Evolutionary conservation across 2,329 filamentous ascomycete species (phyloP).

Genomic region (Aaosphaeria arxii): DNA sequence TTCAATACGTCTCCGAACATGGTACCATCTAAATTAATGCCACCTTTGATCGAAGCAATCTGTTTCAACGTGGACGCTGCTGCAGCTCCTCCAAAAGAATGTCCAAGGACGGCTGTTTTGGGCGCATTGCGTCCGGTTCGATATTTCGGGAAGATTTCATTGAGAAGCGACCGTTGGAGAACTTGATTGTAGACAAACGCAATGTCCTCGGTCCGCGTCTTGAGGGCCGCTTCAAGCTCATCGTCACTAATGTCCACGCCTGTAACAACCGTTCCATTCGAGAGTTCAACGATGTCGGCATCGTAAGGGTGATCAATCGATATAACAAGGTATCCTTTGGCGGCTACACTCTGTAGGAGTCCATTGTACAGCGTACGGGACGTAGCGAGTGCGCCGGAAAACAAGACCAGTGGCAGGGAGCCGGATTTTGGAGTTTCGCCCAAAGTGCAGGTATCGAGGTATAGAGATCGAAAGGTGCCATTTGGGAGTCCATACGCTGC

Average conservation of each 20-base stretch:
- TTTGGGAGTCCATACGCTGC: slow-evolving; percentile 23
- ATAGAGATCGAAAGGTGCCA: slow-evolving; percentile 16
- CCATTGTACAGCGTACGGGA: slow-evolving; percentile 44
- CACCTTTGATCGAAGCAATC: slow-evolving; percentile 19
- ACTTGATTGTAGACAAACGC: slow-evolving; percentile 19
- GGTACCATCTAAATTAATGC: slow-evolving; percentile 35
- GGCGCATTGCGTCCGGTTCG: not conserved
- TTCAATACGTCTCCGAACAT: slow-evolving; percentile 21
- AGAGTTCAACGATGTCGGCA: slow-evolving; percentile 48
- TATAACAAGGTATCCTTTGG: slow-evolving; percentile 47
- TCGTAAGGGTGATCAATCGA: slow-evolving; percentile 53
- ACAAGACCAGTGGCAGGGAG: slow-evolving; percentile 32
- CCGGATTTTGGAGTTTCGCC: not conserved
- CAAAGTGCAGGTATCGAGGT: slow-evolving; percentile 13
- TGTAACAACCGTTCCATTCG: slow-evolving; percentile 35
- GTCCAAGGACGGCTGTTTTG: slow-evolving; percentile 25
- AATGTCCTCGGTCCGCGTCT: slow-evolving; percentile 20
- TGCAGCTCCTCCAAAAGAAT: slow-evolving; percentile 37
- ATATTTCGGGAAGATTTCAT: slow-evolving; percentile 8
- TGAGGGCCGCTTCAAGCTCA: slow-evolving; percentile 15
- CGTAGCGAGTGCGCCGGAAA: slow-evolving; percentile 47
- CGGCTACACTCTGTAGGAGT: slow-evolving; percentile 46
- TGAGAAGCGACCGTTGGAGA: slow-evolving; percentile 6
- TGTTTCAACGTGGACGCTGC: slow-evolving; percentile 14
- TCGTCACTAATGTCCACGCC: slow-evolving; percentile 23